Evolutionary conservation across 2,329 filamentous ascomycete species (phyloP), one percentile per base, ranked within the genome.

Genomic region (Decorospora gaudefroyi): DNA sequence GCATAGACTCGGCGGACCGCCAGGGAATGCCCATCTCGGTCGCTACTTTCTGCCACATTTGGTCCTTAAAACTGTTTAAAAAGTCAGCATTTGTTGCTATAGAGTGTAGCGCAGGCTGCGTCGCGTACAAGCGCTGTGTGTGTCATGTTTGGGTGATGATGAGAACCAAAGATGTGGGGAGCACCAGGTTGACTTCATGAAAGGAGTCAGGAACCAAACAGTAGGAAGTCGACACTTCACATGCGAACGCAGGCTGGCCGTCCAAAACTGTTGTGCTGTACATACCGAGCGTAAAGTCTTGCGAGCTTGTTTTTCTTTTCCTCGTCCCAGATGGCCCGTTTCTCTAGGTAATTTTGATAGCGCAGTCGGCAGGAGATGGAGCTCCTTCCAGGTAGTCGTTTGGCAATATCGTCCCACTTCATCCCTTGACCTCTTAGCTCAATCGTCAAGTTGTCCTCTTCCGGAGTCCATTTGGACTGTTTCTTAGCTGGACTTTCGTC

Each of bases 361-460:
- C 96, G 90, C 37, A 97, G 78, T 29, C 92, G 85, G 71, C 92
- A 97, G 61, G 90, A 95, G 63, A 96, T 96, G 44, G 90, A 86
- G 72, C 90, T 96, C 59, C 93, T 83, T 51, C 92, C 92, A 2
- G 90, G 91, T 35, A 97, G 76, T 41, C 86, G 83, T 75, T 92
- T 95, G 51, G 90, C 95, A 62, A 97, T 96, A 71, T 97, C 92
- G 67, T 97, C 92, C 93, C 92, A 97, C 69, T 97, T 97, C 90
- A 96, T 96, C 6, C 89, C 88, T 59, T 85, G 85, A 25, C 90
- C 89, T 45, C 92, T 84, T 51, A 97, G 81, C 69, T 95, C 88
- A 61, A 96, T 96, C 60, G 96, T 96, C 34, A 93, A 76, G n/a
- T 87, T 83, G 71, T 97, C 90, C 70, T 97, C 92, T 51, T 96